Percentiles rank a stretch among this genome's conserved stretches.
phyloP scores from a whole-genome alignment of 2,329 filamentous ascomycete species.

The Aspergillus terreus region DNA sequence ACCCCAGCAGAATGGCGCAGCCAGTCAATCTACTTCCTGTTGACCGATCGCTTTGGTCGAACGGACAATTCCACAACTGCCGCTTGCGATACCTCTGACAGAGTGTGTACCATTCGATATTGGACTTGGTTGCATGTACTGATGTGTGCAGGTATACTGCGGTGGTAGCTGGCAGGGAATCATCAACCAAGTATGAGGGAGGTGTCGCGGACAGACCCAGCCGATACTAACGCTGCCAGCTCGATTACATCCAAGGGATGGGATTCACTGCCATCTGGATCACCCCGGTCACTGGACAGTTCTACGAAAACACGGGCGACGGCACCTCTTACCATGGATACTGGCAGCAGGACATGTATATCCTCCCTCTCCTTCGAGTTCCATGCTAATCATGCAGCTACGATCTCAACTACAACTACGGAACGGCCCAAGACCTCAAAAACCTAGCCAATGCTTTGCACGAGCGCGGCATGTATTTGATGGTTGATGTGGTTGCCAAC shows the following conservation, averaged over 20 bases:
- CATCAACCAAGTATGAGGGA: slow-evolving; percentile 31
- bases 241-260: slow-evolving; percentile 49
- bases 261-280: slow-evolving; percentile 51
- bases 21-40: slow-evolving; percentile 44
- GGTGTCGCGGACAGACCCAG: no score
- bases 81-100: slow-evolving; percentile 22
- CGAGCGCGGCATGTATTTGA: slow-evolving; percentile 55
- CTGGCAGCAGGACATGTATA: slow-evolving; percentile 47
- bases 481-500: slow-evolving; percentile 60
- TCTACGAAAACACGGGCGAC: slow-evolving; percentile 32
- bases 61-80: slow-evolving; percentile 38
- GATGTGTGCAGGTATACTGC: slow-evolving; percentile 35
- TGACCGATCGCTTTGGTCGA: slow-evolving; percentile 44
- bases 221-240: slow-evolving; percentile 18
- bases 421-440: slow-evolving; percentile 57
- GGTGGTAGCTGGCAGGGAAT: slow-evolving; percentile 49
- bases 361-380: background rate
- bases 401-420: slow-evolving; percentile 56
- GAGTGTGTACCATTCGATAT: slow-evolving; percentile 11
- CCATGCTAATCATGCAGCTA: slow-evolving; percentile 26
- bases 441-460: slow-evolving; percentile 55
- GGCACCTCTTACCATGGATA: slow-evolving; percentile 49
- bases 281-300: slow-evolving; percentile 41
- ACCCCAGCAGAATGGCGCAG: slow-evolving; percentile 37
- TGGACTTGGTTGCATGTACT: background rate